Percentiles rank a stretch among this genome's conserved stretches.
These are phyloP conservation scores for Trametes coccinea DNA, from an alignment of 768 basidiomycete genomes.

Conservation along the genomic window DNA sequence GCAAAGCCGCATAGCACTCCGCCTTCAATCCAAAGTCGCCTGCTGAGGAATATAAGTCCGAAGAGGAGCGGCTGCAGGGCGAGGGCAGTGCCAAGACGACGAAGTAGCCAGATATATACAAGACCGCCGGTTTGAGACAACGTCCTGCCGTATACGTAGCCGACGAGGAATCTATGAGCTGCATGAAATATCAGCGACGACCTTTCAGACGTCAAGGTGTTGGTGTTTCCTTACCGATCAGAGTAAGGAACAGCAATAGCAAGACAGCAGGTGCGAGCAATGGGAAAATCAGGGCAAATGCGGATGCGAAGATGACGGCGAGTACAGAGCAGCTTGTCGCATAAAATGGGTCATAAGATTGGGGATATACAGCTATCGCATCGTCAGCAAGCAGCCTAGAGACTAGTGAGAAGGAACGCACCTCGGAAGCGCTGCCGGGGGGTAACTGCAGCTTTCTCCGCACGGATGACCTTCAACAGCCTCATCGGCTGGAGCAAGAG, in stretches of 20 bases:
- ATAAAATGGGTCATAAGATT: slow-evolving; percentile 68
- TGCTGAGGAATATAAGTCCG: slow-evolving; percentile 69
- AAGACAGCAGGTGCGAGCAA: slow-evolving; percentile 71
- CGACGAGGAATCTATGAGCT: slow-evolving; percentile 82
- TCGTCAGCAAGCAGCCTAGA: not conserved
- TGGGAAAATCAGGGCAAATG: slow-evolving; percentile 75
- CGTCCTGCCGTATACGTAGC: slow-evolving; percentile 74
- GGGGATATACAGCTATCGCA: slow-evolving; percentile 62
- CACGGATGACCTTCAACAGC: slow-evolving; percentile 55
- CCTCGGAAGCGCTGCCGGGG: slow-evolving; percentile 80
- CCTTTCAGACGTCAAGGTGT: slow-evolving; percentile 24
- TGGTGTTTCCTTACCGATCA: slow-evolving; percentile 49
- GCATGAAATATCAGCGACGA: not conserved
- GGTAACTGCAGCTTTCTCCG: slow-evolving; percentile 63
- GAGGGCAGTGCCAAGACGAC: slow-evolving; percentile 68
- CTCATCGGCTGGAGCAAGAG: slow-evolving; percentile 72
- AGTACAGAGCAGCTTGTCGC: slow-evolving; percentile 66
- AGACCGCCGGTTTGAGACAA: slow-evolving; percentile 76
- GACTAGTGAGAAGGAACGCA: slow-evolving; percentile 36
- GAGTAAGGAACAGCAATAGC: slow-evolving; percentile 61
- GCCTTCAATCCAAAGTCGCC: slow-evolving; percentile 72
- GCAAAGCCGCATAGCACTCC: slow-evolving; percentile 61
- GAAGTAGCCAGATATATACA: slow-evolving; percentile 73
- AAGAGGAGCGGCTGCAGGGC: slow-evolving; percentile 74
- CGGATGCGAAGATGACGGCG: slow-evolving; percentile 69